Percentiles rank a stretch among this genome's conserved stretches.
These are phyloP conservation scores for Colletotrichum cereale DNA, from an alignment of 2,329 filamentous ascomycete species.

Conservation along the genomic window DNA sequence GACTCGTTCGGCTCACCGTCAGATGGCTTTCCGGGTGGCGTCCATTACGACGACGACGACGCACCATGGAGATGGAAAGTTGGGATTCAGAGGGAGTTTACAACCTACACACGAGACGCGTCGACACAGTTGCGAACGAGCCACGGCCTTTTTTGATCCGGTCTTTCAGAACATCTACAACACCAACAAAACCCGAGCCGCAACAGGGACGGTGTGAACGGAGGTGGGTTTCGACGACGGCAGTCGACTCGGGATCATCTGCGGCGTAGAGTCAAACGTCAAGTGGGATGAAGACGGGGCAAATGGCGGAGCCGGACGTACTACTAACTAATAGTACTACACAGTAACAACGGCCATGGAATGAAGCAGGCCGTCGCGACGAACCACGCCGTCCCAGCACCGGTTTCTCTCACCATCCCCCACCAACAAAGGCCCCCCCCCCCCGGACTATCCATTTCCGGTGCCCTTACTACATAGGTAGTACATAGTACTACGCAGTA, in stretches of 20 bases:
- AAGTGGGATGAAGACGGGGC: background rate
- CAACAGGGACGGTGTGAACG: conserved; percentile 23
- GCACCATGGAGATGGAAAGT: conserved; percentile 26
- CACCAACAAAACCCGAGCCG: conserved; percentile 36
- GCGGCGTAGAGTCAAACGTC: background rate
- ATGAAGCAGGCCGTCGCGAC: conserved; percentile 24
- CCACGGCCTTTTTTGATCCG: conserved; percentile 30
- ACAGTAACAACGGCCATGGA: background rate
- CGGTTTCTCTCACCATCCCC: background rate
- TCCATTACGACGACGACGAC: conserved; percentile 39
- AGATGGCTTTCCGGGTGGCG: conserved; percentile 40
- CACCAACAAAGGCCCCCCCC: background rate
- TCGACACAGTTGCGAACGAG: conserved; percentile 13
- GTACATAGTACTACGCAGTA: too few relatives aligned
- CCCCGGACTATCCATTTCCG: background rate
- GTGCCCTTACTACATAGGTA: too few relatives aligned
- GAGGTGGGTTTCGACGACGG: background rate
- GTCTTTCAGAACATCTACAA: conserved; percentile 10
- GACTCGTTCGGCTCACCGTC: conserved; percentile 38
- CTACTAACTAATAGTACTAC: too few relatives aligned
- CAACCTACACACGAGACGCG: conserved; percentile 32
- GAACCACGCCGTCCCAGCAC: conserved; percentile 31
- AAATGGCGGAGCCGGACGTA: background rate
- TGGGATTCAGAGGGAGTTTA: conserved; percentile 23
- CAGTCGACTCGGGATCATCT: background rate